Conservation (phyloP, 2,329 filamentous ascomycete genomes). For the Colletotrichum spinosum region DNA sequence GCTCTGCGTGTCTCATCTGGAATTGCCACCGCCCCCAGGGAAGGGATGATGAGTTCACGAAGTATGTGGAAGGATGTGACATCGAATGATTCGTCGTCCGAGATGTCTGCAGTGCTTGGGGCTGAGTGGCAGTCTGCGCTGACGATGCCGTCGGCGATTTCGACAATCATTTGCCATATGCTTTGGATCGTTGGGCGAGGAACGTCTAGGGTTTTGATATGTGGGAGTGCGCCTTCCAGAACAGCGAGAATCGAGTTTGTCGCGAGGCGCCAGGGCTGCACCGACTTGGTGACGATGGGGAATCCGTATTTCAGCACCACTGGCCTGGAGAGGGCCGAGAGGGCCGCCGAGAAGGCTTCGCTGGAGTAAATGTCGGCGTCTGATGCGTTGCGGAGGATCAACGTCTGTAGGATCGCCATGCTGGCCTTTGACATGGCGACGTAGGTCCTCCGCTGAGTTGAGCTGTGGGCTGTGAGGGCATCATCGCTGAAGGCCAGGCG, state of each 20-base stretch:
- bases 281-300: constrained; percentile 75
- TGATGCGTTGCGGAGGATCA: constrained; percentile 69
- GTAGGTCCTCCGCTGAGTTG: constrained; percentile 76
- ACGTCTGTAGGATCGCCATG: constrained; percentile 75
- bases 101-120: constrained; percentile 60
- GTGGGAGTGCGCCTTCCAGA: constrained; percentile 73
- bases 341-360: constrained; percentile 72
- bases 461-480: constrained; percentile 44
- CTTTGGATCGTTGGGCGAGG: constrained; percentile 59
- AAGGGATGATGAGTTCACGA: constrained; percentile 77
- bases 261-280: constrained; percentile 83
- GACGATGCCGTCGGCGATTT: constrained; percentile 76
- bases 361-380: constrained; percentile 77
- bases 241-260: constrained; percentile 78
- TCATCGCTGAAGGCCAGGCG: constrained; percentile 72
- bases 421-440: constrained; percentile 88
- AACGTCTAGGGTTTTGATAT: constrained; percentile 63
- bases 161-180: constrained; percentile 79
- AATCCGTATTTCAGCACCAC: constrained; percentile 87
- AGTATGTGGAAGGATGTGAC: constrained; percentile 78
- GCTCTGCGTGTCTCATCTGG: constrained; percentile 74
- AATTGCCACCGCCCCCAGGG: constrained; percentile 74
- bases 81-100: constrained; percentile 83
- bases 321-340: constrained; percentile 76
- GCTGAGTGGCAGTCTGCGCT: constrained; percentile 69